Evolutionary conservation across 1,284 basidiomycete genomes (phyloP).

Genomic region (Peniophora sp.): DNA sequence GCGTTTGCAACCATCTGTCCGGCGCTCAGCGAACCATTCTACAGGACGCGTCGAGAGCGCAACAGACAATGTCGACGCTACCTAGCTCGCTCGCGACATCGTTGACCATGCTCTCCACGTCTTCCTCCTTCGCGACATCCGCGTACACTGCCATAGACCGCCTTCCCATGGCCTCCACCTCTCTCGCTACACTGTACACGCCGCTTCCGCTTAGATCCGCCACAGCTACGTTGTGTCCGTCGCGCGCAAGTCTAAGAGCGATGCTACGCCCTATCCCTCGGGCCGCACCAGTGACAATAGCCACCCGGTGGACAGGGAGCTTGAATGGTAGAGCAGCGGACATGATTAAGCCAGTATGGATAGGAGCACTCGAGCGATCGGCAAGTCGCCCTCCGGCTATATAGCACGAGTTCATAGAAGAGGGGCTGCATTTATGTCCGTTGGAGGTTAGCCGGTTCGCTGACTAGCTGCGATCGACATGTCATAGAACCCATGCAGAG

Average conservation of each 20-base stretch:
- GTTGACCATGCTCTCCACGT: conserved; percentile 14
- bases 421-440: too few relatives aligned
- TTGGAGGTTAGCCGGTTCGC: too few relatives aligned
- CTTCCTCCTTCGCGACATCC: conserved; percentile 13
- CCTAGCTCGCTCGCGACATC: conserved; percentile 17
- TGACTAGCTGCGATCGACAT: too few relatives aligned
- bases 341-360: too few relatives aligned
- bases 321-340: too few relatives aligned
- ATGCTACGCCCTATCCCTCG: conserved; percentile 16
- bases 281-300: conserved; percentile 14
- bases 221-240: conserved; percentile 14
- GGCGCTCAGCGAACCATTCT: not conserved
- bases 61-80: conserved; percentile 16
- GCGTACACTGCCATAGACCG: conserved; percentile 10
- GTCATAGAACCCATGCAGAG: too few relatives aligned
- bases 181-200: conserved; percentile 8
- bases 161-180: conserved; percentile 10
- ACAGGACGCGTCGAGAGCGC: not conserved
- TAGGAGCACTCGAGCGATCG: too few relatives aligned
- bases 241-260: conserved; percentile 13
- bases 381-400: too few relatives aligned
- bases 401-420: too few relatives aligned
- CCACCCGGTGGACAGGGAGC: conserved; percentile 4
- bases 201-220: conserved; percentile 11
- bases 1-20: conserved; percentile 22